Conservation (phyloP, 1,139 yeast genomes). For the Protomyces inouyei region DNA sequence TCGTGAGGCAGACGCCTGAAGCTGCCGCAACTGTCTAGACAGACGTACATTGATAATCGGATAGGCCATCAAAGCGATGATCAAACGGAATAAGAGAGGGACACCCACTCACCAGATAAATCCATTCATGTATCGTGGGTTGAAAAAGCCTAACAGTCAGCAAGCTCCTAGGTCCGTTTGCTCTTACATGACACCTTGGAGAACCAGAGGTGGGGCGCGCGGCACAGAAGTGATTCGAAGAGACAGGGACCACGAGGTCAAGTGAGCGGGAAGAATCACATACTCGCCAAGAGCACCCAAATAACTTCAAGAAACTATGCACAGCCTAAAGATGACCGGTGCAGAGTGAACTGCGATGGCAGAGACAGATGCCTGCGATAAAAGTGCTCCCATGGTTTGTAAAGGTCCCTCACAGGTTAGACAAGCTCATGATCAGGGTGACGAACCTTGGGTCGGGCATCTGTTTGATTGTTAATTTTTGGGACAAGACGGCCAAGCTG, state of each 20-base stretch:
- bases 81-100: background rate
- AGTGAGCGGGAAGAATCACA: background rate
- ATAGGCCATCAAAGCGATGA: background rate
- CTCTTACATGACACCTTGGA: background rate
- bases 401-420: background rate
- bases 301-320: background rate
- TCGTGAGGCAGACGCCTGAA: background rate
- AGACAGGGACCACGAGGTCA: background rate
- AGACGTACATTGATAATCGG: background rate
- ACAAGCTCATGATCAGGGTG: too few species aligned
- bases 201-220: background rate
- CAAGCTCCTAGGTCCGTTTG: background rate
- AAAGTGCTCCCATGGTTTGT: background rate
- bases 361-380: background rate
- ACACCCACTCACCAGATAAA: background rate
- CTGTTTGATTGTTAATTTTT: background rate
- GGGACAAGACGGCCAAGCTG: too few species aligned
- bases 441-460: background rate
- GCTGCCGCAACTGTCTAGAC: background rate
- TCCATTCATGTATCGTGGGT: background rate
- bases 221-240: background rate
- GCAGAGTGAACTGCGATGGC: background rate
- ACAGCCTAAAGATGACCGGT: background rate
- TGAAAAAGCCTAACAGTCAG: background rate
- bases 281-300: background rate